phyloP scores from a whole-genome alignment of 441 rosid genomes.

The Dalechampia spathulata region DNA sequence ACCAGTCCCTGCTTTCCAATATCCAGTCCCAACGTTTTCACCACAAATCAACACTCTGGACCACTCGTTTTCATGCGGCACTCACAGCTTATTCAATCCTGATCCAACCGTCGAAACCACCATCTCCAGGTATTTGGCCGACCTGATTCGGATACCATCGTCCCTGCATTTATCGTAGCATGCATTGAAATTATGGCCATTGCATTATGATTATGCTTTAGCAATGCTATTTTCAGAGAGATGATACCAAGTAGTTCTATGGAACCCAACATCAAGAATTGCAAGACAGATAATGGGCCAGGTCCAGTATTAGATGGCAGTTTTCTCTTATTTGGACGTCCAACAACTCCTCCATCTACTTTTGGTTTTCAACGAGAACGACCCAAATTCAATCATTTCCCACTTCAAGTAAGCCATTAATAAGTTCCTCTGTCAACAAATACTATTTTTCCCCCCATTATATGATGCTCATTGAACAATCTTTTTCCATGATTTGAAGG shows the following conservation, averaged over 20 bases:
- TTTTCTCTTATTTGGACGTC: conserved; percentile 15
- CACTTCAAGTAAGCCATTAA: conserved; percentile 21
- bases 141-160: no score
- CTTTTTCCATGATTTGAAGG: conserved; percentile 14
- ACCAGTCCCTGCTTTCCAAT: conserved; percentile 16
- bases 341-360: conserved; percentile 9
- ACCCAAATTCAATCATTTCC: conserved; percentile 6
- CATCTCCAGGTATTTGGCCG: conserved; percentile 22
- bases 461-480: background rate
- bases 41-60: conserved; percentile 6
- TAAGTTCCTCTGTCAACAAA: background rate
- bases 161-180: no score
- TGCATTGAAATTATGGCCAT: no score
- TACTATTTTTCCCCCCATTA: no score
- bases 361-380: conserved; percentile 15
- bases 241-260: background rate
- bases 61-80: conserved; percentile 15
- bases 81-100: conserved; percentile 9
- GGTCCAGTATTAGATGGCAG: conserved; percentile 3
- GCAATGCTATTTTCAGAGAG: conserved; percentile 10
- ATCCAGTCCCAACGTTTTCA: conserved; percentile 10
- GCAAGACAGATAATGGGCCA: conserved; percentile 1
- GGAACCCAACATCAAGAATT: conserved; percentile 12
- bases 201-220: no score
- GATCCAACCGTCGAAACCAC: conserved; percentile 5